phyloP scores from a whole-genome alignment of 441 rosid genomes.

The Populus hybrid region DNA sequence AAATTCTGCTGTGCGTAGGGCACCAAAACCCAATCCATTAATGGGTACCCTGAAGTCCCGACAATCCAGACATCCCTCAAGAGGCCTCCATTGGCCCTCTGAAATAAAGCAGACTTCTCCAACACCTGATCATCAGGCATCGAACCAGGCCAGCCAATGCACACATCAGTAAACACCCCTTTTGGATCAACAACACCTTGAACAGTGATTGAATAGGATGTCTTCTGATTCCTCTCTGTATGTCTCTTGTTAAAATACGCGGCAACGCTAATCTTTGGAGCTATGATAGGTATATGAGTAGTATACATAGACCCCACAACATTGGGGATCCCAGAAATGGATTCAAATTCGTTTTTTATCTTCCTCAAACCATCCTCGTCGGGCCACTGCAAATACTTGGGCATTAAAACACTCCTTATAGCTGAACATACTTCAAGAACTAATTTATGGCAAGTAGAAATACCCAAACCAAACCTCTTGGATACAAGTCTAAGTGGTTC shows the following conservation, averaged over 20 bases:
- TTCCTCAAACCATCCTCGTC: constrained; percentile 35
- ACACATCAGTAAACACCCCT: constrained; percentile 73
- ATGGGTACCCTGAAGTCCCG: constrained; percentile 62
- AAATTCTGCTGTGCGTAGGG: constrained; percentile 65
- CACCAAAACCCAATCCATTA: constrained; percentile 72
- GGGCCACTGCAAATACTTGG: constrained; percentile 68
- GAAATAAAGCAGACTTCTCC: constrained; percentile 64
- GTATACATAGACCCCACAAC: constrained; percentile 82
- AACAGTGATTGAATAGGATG: constrained; percentile 71
- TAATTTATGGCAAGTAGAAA: too few species aligned
- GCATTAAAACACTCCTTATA: constrained; percentile 66
- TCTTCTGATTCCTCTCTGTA: constrained; percentile 79
- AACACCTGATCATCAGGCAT: constrained; percentile 69
- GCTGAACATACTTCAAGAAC: constrained; percentile 85
- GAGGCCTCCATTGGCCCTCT: constrained; percentile 56
- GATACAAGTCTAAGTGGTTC: too few species aligned
- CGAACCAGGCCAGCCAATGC: constrained; percentile 92
- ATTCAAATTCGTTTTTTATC: constrained; percentile 47
- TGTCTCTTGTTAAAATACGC: constrained; percentile 73
- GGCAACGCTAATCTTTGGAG: constrained; percentile 67
- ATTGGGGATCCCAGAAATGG: constrained; percentile 55
- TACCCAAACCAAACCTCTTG: too few species aligned
- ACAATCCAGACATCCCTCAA: constrained; percentile 66
- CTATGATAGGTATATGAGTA: constrained; percentile 77
- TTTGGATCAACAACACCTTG: constrained; percentile 77